Evolutionary conservation across 1,139 yeast genomes (phyloP).

Genomic region (Kodamaea plutei): DNA sequence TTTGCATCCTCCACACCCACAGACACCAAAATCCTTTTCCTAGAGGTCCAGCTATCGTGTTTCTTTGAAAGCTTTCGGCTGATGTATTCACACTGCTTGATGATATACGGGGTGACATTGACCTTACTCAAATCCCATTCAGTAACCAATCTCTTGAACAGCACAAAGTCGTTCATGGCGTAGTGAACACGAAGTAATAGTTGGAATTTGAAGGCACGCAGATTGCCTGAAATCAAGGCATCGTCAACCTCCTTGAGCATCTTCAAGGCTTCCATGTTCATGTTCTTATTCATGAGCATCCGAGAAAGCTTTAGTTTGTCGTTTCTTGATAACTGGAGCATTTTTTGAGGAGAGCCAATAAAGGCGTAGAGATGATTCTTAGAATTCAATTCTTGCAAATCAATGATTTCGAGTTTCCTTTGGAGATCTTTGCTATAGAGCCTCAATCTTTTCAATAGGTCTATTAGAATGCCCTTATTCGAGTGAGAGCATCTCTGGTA

Average conservation of each 20-base stretch:
- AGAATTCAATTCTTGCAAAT: slow-evolving; percentile 17
- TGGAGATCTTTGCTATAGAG: slow-evolving; percentile 13
- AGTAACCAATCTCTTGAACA: slow-evolving; percentile 20
- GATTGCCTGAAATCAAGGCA: slow-evolving; percentile 4
- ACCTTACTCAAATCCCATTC: slow-evolving; percentile 30
- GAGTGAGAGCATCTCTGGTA: slow-evolving; percentile 23
- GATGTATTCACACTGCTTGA: slow-evolving; percentile 28
- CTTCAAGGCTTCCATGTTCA: slow-evolving; percentile 22
- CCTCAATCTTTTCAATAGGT: slow-evolving; percentile 20
- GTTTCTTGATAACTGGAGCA: slow-evolving; percentile 16
- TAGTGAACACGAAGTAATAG: slow-evolving; percentile 5
- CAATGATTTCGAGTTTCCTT: slow-evolving; percentile 19
- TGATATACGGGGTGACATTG: slow-evolving; percentile 33
- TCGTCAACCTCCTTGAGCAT: slow-evolving; percentile 21
- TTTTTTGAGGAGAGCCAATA: slow-evolving; percentile 6
- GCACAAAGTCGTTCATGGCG: slow-evolving; percentile 14
- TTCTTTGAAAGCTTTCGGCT: slow-evolving; percentile 22
- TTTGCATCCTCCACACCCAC: too few species aligned
- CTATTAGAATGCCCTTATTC: slow-evolving; percentile 20
- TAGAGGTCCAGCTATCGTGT: slow-evolving; percentile 7
- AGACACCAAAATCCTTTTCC: slow-evolving; percentile 3
- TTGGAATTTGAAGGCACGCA: slow-evolving; percentile 7
- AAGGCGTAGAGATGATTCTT: slow-evolving; percentile 8
- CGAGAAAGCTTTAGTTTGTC: slow-evolving; percentile 30
- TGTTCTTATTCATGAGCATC: slow-evolving; percentile 27